Percentiles rank a stretch among this genome's conserved stretches.
phyloP scores from a whole-genome alignment of 139 green algal genomes.

The Microglena sp. region DNA sequence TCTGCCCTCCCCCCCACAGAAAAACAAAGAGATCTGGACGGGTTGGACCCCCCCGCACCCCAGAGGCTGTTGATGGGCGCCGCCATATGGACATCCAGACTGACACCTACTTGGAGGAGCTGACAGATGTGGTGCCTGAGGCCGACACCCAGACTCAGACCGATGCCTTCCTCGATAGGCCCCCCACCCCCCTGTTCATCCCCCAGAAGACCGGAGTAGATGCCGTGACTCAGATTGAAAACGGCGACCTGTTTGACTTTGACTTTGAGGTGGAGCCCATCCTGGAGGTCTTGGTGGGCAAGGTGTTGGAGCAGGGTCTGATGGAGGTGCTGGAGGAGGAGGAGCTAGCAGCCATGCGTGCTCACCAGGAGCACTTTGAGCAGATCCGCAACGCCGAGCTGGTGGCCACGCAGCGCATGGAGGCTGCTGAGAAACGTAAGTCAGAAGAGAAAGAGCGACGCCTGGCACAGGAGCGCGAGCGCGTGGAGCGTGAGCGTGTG shows the following conservation, averaged over 20 bases:
- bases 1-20: no score
- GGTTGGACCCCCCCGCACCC: slow-evolving; percentile 45
- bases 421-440: slow-evolving; percentile 72
- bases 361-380: slow-evolving; percentile 72
- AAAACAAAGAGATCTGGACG: no score
- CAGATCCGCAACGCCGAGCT: slow-evolving; percentile 70
- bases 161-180: slow-evolving; percentile 71
- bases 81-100: slow-evolving; percentile 79
- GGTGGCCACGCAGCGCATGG: slow-evolving; percentile 70
- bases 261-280: slow-evolving; percentile 84
- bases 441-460: slow-evolving; percentile 71
- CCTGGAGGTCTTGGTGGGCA: slow-evolving; percentile 77
- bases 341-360: slow-evolving; percentile 71
- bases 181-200: slow-evolving; percentile 69
- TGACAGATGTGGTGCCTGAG: slow-evolving; percentile 67
- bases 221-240: slow-evolving; percentile 66
- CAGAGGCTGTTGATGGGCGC: slow-evolving; percentile 64
- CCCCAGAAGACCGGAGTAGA: slow-evolving; percentile 71
- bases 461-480: slow-evolving; percentile 55
- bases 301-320: slow-evolving; percentile 77
- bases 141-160: slow-evolving; percentile 68
- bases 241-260: slow-evolving; percentile 86
- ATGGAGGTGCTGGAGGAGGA: slow-evolving; percentile 87
- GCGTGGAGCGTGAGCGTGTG: slow-evolving; percentile 47
- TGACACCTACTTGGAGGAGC: slow-evolving; percentile 74